phyloP scores from a whole-genome alignment of 306 rosid genomes.

The Prunus mongolica region DNA sequence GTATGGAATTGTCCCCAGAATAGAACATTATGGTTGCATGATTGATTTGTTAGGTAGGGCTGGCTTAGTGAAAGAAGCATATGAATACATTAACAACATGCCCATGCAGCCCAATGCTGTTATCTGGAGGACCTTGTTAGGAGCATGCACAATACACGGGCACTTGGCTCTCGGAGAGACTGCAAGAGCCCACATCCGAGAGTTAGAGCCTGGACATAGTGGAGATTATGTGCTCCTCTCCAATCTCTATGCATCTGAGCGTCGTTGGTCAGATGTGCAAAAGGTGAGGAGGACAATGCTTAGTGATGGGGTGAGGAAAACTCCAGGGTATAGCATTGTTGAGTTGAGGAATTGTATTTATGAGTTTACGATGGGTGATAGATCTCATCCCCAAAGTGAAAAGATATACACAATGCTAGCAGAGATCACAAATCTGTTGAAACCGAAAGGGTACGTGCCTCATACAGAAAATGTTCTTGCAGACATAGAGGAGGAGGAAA shows the following conservation, averaged over 20 bases:
- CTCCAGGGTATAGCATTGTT: constrained; percentile 42
- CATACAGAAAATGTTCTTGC: constrained; percentile 33
- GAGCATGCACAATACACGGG: constrained; percentile 40
- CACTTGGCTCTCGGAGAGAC: constrained; percentile 29
- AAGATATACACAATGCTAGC: constrained; percentile 31
- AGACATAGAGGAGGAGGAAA: constrained; percentile 51
- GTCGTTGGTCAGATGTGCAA: constrained; percentile 43
- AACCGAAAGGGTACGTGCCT: constrained; percentile 36
- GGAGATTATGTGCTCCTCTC: constrained; percentile 47
- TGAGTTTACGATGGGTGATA: constrained; percentile 30
- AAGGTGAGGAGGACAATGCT: constrained; percentile 33
- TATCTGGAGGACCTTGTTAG: constrained; percentile 43
- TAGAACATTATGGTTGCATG: constrained; percentile 43
- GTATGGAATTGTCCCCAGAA: constrained; percentile 31
- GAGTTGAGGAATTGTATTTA: constrained; percentile 36
- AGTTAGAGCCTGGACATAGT: constrained; percentile 30
- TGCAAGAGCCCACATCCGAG: constrained; percentile 29
- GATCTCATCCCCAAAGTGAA: constrained; percentile 29
- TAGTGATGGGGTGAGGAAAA: constrained; percentile 35
- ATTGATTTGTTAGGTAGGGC: constrained; percentile 45
- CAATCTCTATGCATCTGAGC: constrained; percentile 44
- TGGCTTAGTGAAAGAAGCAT: constrained; percentile 35
- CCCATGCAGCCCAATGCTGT: constrained; percentile 36
- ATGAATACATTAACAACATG: constrained; percentile 31
- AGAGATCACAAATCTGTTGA: constrained; percentile 31